Evolutionary conservation across 257 asterid genomes (phyloP), one percentile per base, ranked within the genome.

Genomic region (Ligustrum vulgare): DNA sequence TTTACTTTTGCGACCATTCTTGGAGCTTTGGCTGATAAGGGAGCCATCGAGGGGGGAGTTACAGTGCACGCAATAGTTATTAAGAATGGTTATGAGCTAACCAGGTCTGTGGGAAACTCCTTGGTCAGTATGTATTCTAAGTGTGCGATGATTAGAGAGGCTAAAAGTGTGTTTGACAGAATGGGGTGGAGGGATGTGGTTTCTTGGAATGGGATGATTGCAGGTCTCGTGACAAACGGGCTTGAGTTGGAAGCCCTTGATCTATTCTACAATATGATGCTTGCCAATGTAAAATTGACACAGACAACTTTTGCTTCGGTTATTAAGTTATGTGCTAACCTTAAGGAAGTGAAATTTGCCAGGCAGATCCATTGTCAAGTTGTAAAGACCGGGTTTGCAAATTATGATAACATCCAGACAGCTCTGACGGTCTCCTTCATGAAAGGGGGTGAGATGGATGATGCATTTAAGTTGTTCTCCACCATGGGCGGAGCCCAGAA

Each of bases 121-220:
- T 88, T 94, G 89, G 89, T 89, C 51, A 92, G 80, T 79, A 75
- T 92, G 85, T 94, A 94, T 83, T 88, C 91, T 6, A 94, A 91
- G 76, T 87, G 87, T 63, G 91, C 96, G 73, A 89, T 86, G 95
- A 79, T 87, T 60, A 83, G 82, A 58, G 96, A 89, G 81, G 98
- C 98, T 62, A 84, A 69, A 67, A 62, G 72, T 63, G 89, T 88
- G 49, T 92, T 92, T 83, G 82, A 81, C 60, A 77, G 82, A 51
- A 84, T 87, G 67, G 87, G 81, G 56, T 81, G 71, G 72, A 82
- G 79, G 73, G 91, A 87, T 78, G 79, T 87, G 43, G 91, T 91
- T 69, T 92, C 99, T 56, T 94, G 98, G 99, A 94, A 92, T 77
- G 93, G 94, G 78, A 88, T 94, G 98, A 89, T 94, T 75, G 82